Evolutionary conservation across 495 filamentous ascomycete genomes (phyloP).

Genomic region (Podospora bellae-mahoneyi): DNA sequence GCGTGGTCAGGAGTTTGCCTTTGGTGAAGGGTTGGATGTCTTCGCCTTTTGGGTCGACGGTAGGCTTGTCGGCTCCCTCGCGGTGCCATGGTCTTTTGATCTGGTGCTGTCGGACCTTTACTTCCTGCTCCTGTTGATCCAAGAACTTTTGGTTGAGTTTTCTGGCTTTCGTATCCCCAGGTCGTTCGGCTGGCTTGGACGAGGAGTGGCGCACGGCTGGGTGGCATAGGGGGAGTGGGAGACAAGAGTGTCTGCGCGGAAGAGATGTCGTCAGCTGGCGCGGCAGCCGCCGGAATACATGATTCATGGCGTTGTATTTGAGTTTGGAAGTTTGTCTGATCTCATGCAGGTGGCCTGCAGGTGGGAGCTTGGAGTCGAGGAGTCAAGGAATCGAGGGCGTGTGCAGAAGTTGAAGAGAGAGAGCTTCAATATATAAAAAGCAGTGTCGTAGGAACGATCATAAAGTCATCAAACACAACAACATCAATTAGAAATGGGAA

Average conservation of each 20-base stretch:
- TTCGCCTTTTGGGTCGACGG: conserved; percentile 42
- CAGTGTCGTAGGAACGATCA: no score
- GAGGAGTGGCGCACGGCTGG: conserved; percentile 11
- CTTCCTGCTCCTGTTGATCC: conserved; percentile 39
- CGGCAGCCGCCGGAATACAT: conserved; percentile 21
- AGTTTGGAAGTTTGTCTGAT: conserved; percentile 1
- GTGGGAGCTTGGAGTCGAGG: neutral
- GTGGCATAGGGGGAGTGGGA: conserved; percentile 15
- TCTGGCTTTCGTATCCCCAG: conserved; percentile 33
- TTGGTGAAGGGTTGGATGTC: conserved; percentile 58
- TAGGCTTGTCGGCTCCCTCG: conserved; percentile 58
- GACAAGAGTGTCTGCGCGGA: conserved; percentile 1
- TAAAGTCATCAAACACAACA: no score
- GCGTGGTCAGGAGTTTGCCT: conserved; percentile 86
- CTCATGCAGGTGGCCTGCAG: neutral
- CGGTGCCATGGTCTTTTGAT: conserved; percentile 64
- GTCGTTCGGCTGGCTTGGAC: neutral
- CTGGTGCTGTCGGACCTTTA: conserved; percentile 31
- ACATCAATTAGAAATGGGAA: no score
- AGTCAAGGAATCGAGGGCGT: no score
- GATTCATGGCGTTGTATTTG: conserved; percentile 23
- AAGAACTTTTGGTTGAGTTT: conserved; percentile 38
- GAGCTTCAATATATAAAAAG: no score
- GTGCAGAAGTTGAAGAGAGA: no score
- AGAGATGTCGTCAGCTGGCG: conserved; percentile 13